Base-by-base conservation (phyloP, 2,329 filamentous ascomycete species). In the Colletotrichum sansevieriae region DNA sequence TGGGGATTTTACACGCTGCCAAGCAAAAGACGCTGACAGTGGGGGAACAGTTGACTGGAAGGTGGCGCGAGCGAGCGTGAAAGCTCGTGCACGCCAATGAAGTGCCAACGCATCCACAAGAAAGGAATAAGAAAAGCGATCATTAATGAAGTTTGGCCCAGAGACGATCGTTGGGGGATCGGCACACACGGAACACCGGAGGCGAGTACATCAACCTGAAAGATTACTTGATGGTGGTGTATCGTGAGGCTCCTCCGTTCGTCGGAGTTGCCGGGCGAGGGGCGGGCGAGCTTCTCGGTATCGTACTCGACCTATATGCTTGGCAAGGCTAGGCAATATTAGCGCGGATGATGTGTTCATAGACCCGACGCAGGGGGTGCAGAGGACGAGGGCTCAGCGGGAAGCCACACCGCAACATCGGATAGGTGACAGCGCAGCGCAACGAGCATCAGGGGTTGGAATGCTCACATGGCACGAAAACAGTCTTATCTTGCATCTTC, bases 281-380 rank as follows among this genome's bases (percentile, higher is more conserved):
- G 65, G 56, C 65, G 43, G 56, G 49, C 35, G 55, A 68, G 43
- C 41, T 35, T 41, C 33, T 59, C 63, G 47, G 56, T 44, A 68
- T 61, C 22, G 46, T 43, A 47, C 41, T 65, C 55, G 43, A 60
- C 62, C 43, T 55, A 60, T 25, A 35, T 55, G 35, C 62, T 68
- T 60, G 65, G 62, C 65, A 65, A 65, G 65, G 55, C 62, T 56
- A 68, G 46, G 62, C 65, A 49, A 43, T 47, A 68, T 55, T n/a
- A 37, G 62, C 65, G 41, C 33, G 54, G 41, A 55, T 41, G 7
- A 29, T 12, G 35, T 12, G 41, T 49, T 44, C 9, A 47, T 44
- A 44, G 33, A 29, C 37, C 22, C 35, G 12, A 43, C 43, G 39
- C 25, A 52, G 10, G n/a, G 20, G 41, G 22, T 22, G 56, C 20